Percentiles rank a stretch among this genome's conserved stretches.
These are phyloP conservation scores for Heliocybe sulcata DNA, from an alignment of 1,284 basidiomycete genomes.

Conservation along the genomic window DNA sequence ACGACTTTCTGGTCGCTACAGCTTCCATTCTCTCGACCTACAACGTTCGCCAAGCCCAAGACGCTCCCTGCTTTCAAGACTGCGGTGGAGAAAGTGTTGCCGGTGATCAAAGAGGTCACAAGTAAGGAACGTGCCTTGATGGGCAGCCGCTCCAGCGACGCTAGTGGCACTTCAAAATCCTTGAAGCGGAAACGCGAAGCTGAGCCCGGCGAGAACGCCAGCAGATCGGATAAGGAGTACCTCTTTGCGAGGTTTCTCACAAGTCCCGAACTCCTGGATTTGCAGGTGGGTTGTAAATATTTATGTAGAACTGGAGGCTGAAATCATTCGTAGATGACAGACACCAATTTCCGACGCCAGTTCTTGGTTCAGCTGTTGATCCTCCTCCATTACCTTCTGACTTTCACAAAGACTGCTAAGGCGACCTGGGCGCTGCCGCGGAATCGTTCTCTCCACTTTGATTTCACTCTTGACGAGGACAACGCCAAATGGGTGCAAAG, in stretches of 20 bases:
- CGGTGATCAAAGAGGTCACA: slow-evolving; percentile 76
- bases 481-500: slow-evolving; percentile 59
- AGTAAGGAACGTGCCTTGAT: slow-evolving; percentile 78
- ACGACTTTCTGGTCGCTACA: slow-evolving; percentile 83
- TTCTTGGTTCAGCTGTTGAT: slow-evolving; percentile 84
- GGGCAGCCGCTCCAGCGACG: slow-evolving; percentile 49
- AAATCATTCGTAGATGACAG: slow-evolving; percentile 62
- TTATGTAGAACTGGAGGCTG: not conserved
- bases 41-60: slow-evolving; percentile 46
- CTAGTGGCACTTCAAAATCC: slow-evolving; percentile 26
- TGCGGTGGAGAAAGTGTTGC: slow-evolving; percentile 62
- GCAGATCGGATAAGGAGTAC: slow-evolving; percentile 52
- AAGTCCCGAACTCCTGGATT: slow-evolving; percentile 76
- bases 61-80: slow-evolving; percentile 59
- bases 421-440: slow-evolving; percentile 49
- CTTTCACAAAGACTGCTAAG: slow-evolving; percentile 68
- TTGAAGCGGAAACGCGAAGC: slow-evolving; percentile 62
- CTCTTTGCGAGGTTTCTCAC: slow-evolving; percentile 92
- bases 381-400: slow-evolving; percentile 72
- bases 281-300: slow-evolving; percentile 51
- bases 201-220: slow-evolving; percentile 29
- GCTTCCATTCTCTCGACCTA: slow-evolving; percentile 66
- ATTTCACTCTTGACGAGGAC: slow-evolving; percentile 56
- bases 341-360: slow-evolving; percentile 87
- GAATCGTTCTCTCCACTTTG: slow-evolving; percentile 73